Evolutionary conservation across 805 yeast genomes (phyloP).

Genomic region (Kodamaea restingae): DNA sequence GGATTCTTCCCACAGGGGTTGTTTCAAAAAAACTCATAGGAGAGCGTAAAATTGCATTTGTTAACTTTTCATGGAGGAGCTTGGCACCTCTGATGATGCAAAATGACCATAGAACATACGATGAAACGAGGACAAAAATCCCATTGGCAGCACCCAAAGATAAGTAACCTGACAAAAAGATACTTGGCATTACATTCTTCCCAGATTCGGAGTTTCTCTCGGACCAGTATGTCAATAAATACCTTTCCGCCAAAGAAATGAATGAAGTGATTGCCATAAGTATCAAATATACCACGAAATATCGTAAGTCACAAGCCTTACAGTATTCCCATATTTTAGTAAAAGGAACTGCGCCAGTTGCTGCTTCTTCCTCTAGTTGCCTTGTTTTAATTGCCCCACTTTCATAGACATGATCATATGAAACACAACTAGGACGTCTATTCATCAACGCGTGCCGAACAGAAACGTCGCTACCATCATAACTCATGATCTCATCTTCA

Average conservation of each 20-base stretch:
- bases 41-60: constrained; percentile 46
- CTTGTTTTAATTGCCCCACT: constrained; percentile 9
- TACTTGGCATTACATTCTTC: constrained; percentile 39
- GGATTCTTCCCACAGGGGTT: constrained; percentile 65
- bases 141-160: constrained; percentile 52
- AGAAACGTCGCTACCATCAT: neutral
- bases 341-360: constrained; percentile 55
- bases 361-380: constrained; percentile 34
- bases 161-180: constrained; percentile 53
- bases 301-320: constrained; percentile 44
- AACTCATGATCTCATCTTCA: constrained; percentile 2
- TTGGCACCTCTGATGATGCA: constrained; percentile 56
- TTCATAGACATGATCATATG: constrained; percentile 22
- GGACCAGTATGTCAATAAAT: constrained; percentile 70
- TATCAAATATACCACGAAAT: constrained; percentile 27
- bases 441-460: constrained; percentile 11
- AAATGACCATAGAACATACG: constrained; percentile 46
- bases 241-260: constrained; percentile 37
- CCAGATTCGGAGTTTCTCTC: constrained; percentile 43
- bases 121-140: constrained; percentile 42
- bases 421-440: constrained; percentile 22
- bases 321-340: constrained; percentile 51
- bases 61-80: constrained; percentile 54
- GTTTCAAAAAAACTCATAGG: constrained; percentile 70
- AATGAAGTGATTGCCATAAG: constrained; percentile 31